Evolutionary conservation across 257 asterid species (phyloP), one percentile per base, ranked within the genome.

Genomic region (Orobanche coerulescens): DNA sequence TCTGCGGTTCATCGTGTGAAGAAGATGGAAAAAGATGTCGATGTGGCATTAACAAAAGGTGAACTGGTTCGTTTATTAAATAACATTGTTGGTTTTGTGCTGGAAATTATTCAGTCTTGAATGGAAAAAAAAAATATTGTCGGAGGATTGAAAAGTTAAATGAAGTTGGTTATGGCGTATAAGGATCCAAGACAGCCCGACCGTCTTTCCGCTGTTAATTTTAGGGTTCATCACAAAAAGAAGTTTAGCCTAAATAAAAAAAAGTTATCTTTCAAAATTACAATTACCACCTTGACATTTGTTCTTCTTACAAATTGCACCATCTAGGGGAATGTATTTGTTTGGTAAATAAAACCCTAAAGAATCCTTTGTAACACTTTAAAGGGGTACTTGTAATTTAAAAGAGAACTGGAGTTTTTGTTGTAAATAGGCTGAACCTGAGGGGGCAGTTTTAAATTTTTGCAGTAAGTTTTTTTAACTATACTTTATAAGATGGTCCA

Each of bases 21-120:
- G 66, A 84, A 84, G 71, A 86, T 88, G 82, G 95, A 86, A 76
- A 83, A 79, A 58, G 91, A 81, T 66, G 93, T 88, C 14, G 80
- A 74, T 19, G 66, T 72, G 61, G 86, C 84, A 2, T 78, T 86
- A 52, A 74, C 78, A 15, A 76, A 78, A 77, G 95, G 98, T 92
- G 75, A 57, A 73, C 20, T 4, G 25, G 26, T 54, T 52, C 3
- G 15, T 37, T 0, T 43, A 14, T 33, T 43, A 12, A 23, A 39
- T 22, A 18, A 1, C 11, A 2, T 56, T 50, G 6, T 59, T 24
- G 48, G 48, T 13, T 30, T 19, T 31, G 47, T 1, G 26, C 5
- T 34, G 37, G 26, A 30, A 22, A 15, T 40, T 19, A 31, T 49
- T 49, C 39, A 33, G 39, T n/a, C 51, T 37, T 6, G 20, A 37